Evolutionary conservation across 768 basidiomycete genomes (phyloP), one percentile per base, ranked within the genome.

Genomic region (Heimioporus sp.): DNA sequence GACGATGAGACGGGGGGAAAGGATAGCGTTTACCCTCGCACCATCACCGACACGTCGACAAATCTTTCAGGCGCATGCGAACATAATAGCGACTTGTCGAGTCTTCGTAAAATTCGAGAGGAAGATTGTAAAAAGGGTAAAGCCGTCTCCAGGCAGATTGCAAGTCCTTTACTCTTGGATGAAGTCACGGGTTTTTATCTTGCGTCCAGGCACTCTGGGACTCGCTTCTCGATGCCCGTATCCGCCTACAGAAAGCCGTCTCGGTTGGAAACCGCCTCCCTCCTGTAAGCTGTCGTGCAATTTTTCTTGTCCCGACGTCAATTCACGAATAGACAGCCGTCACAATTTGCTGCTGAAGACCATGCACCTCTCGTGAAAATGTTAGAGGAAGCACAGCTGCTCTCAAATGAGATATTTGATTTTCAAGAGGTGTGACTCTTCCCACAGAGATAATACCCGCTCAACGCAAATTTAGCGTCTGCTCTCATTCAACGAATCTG

Each of bases 161-260:
- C 90, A 62, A 52, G 89, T 66, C 46, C 17, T 73, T 45, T 43
- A 46, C 11, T 56, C 45, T 49, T 21, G 46, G 2, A 24, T 38
- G 17, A 15, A 43, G 21, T 32, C 44, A 47, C n/a, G 42, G 43
- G 56, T 54, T 44, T 45, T 41, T 43, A 51, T 38, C 24, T 46
- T 30, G 45, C 30, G 10, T 49, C 21, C 52, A 98, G 93, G 75
- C 77, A 3, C 69, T 94, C 34, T 97, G 92, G 89, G 92, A 98
- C 66, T 76, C 79, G 5, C 75, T 98, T 35, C 77, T 98, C 28
- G 91, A 97, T 65, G 82, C 90, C n/a, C 83, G 96, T 34, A 98
- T 98, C 66, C 85, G 85, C 21, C 69, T 97, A 40, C 96, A 98
- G 71, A 98, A 94, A 72, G 80, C 86, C 20, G 75, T 84, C 41